phyloP scores from a whole-genome alignment of 2,329 filamentous ascomycete species.

The Ophiostoma triangulosporum region DNA sequence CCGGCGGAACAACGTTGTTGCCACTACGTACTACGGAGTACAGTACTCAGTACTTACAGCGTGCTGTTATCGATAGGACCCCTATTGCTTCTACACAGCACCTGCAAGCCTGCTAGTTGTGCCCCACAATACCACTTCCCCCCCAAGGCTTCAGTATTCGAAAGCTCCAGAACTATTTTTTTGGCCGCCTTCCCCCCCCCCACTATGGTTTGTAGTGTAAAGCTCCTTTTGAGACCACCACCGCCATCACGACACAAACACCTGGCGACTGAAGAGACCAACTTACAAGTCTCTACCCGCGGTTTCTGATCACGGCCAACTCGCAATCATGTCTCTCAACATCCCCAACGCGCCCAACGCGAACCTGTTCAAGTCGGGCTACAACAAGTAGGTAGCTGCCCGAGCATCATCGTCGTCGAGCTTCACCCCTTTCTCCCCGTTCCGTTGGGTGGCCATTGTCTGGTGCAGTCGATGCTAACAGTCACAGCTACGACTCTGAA shows the following conservation, averaged over 20 bases:
- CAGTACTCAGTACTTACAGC: not conserved
- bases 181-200: slow-evolving; percentile 7
- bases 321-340: slow-evolving; percentile 69
- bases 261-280: not conserved
- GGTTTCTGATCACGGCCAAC: not conserved
- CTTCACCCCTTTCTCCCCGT: slow-evolving; percentile 15
- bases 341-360: slow-evolving; percentile 90
- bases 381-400: slow-evolving; percentile 64
- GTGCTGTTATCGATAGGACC: not conserved
- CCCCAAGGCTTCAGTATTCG: slow-evolving; percentile 8
- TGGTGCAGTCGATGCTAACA: slow-evolving; percentile 15
- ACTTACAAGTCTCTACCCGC: not conserved
- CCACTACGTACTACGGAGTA: not conserved
- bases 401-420: not conserved
- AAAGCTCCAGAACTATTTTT: slow-evolving; percentile 12
- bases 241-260: slow-evolving; percentile 1
- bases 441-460: not conserved
- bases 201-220: slow-evolving; percentile 1
- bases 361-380: slow-evolving; percentile 89
- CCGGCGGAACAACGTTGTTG: slow-evolving; percentile 12
- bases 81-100: not conserved
- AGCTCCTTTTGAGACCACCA: slow-evolving; percentile 5
- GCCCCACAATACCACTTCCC: not conserved
- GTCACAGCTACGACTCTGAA: slow-evolving; percentile 83
- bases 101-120: not conserved